Evolutionary conservation across 129 eudicot genomes (phyloP).

Genomic region (Chrysanthemum seticuspe): DNA sequence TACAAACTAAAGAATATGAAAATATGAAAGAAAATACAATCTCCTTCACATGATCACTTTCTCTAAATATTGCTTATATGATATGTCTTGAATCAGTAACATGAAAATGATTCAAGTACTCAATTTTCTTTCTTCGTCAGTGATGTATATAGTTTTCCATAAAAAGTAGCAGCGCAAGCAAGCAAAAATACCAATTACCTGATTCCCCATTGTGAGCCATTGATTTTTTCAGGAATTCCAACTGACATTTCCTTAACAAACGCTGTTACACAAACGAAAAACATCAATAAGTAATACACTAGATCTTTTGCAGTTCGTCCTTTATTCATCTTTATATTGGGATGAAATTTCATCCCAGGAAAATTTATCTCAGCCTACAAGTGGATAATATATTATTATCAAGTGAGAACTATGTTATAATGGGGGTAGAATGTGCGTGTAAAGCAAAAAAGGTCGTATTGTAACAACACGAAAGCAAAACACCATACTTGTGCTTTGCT

Average conservation of each 20-base stretch:
- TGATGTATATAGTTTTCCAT: neutral
- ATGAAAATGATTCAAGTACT: neutral
- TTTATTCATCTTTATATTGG: slow-evolving; percentile 4
- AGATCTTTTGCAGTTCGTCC: neutral
- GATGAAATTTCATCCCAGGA: too few relatives aligned
- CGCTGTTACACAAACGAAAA: slow-evolving; percentile 46
- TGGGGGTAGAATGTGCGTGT: too few relatives aligned
- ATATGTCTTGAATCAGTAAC: too few relatives aligned
- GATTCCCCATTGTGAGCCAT: slow-evolving; percentile 68
- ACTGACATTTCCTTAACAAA: slow-evolving; percentile 49
- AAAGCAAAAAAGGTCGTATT: too few relatives aligned
- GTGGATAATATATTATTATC: too few relatives aligned
- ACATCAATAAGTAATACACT: neutral
- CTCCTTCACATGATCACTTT: neutral
- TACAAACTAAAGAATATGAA: too few relatives aligned
- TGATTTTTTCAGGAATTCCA: slow-evolving; percentile 54
- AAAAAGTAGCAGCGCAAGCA: slow-evolving; percentile 3
- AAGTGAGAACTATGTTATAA: too few relatives aligned
- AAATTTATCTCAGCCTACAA: too few relatives aligned
- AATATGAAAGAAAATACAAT: too few relatives aligned
- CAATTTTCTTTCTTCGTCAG: neutral
- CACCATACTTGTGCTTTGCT: too few relatives aligned
- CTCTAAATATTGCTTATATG: slow-evolving; percentile 25
- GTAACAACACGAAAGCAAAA: too few relatives aligned
- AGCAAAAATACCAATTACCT: slow-evolving; percentile 38